Evolutionary conservation across 441 rosid species (phyloP), one percentile per base, ranked within the genome.

Genomic region (Theobroma grandiflorum): DNA sequence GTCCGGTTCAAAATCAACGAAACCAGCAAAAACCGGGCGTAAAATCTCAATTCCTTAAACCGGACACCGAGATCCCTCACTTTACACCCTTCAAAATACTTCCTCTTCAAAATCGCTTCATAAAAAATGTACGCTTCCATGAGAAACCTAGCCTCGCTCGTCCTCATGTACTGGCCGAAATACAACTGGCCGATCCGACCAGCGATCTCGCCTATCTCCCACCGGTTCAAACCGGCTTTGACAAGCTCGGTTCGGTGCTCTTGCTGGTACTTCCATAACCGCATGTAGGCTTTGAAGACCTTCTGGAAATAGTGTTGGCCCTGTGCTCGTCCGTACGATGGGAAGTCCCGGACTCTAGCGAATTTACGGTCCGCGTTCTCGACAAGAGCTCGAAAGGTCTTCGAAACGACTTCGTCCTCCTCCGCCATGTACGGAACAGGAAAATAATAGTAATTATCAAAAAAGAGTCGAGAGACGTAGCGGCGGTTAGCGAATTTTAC

Each of bases 161-260:
- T 92, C 84, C 99, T 91, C 98, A 89, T 92, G 83, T 95, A 96
- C 89, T 95, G 99, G 78, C 87, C 89, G 80, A 88, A 96, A 85
- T 96, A 96, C 57, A 96, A 91, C 92, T 96, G 98, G 50, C 98
- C 98, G 91, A 96, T 96, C 85, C 99, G 96, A 87, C 98, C 88
- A 4, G 99, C 98, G 90, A 96, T 93, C 93, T 96, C 98, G 37
- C 98, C 99, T 68, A 93, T 95, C 84, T 95, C 99, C 98, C 98
- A 96, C 18, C 99, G 93, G 80, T 91, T 89, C 78, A 95, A 82
- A 38, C 98, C 98, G 20, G 92, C 83, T 6, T 83, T 89, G 2
- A 96, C 91, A 22, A 96, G 98, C 83, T 81, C 86, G 1, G 90
- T 20, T 83, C 99, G 84, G 86, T 95, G 84, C 38, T 88, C 93